Evolutionary conservation across 2,329 filamentous ascomycete genomes (phyloP), one percentile per base, ranked within the genome.

Genomic region (Xylaria sp.): DNA sequence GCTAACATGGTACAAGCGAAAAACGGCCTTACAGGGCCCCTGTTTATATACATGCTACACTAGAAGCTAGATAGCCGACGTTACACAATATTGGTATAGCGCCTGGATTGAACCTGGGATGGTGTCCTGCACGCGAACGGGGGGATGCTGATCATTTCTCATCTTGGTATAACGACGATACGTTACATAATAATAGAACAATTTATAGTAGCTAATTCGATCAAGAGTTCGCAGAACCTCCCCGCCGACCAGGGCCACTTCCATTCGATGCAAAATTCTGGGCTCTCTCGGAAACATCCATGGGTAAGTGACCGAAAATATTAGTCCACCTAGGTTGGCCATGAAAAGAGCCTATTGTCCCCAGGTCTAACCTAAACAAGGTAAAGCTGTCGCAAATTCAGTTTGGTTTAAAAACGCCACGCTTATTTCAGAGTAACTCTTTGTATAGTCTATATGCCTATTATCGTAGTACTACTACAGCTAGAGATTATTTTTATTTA

Each of bases 261-360:
- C 64, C 49, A 33, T 20, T 20, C 51, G 57, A 66, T 57, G 20
- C 39, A 62, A 61, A 61, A 57, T 41, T 51, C 36, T 43, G 31
- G 51, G n/a, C 33, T 36, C 33, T 36, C 23, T 20, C 58, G 58
- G 64, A 56, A 66, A 56, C 36, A 33, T 43, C n/a, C 13, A 20
- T 54, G 20, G 33, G 43, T n/a, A 18, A 48, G 39, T 46, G 28
- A 33, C 31, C 41, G 6, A 56, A 31, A 15, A 36, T n/a, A n/a
- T n/a, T n/a, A n/a, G n/a, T n/a, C n/a, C n/a, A n/a, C n/a, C n/a
- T n/a, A n/a, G n/a, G n/a, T n/a, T n/a, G n/a, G n/a, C n/a, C n/a
- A n/a, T n/a, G n/a, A n/a, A n/a, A n/a, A n/a, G n/a, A n/a, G n/a
- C n/a, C n/a, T n/a, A n/a, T n/a, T n/a, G n/a, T n/a, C n/a, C n/a